Base-by-base conservation (phyloP, 768 basidiomycete genomes). In the Boletus barrowsii region DNA sequence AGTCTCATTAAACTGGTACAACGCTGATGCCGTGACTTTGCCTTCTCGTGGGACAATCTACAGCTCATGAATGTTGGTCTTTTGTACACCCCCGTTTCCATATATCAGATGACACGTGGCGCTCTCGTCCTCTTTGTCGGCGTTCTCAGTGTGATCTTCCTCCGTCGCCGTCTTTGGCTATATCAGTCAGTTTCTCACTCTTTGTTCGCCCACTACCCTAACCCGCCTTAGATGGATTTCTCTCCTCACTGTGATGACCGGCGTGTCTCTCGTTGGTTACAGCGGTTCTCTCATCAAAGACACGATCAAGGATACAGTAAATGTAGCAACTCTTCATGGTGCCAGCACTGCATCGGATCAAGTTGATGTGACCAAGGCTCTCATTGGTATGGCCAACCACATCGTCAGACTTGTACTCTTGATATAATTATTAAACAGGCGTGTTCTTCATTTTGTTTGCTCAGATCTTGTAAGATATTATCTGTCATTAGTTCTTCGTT, bases 41-140 rank as follows among this genome's bases (percentile, higher is more conserved):
- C 26, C 49, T 61, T 57, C 47, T 46, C 42, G 44, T 53, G 56
- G 50, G 47, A 53, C 47, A 53, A 44, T 61, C 40, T 58, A 62
- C 68, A 79, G 75, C 75, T 97, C 60, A 98, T 98, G 97, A 97
- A 97, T 67, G 79, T 96, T 60, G 97, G 97, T 51, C 80, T 99
- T 44, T 81, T 99, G 36, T 93, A 95, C 71, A 95, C 94, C 2
- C 96, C 96, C 29, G 97, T 99, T 51, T 94, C 91, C 41, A 93
- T 98, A 62, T 98, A 92, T 76, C 96, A 97, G 72, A 96, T 97
- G 94, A 92, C 87, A 56, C 85, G 89, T 54, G 94, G 95, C 47
- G 88, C 93, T 41, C 84, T 97, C 53, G 93, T 97, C 45, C 81
- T 96, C 50, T 98, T 94, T 72, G 96, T 98, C 55, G 96, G 93